Percentiles rank a stretch among this genome's conserved stretches.
These are phyloP conservation scores for Colletotrichum chrysophilum DNA, from an alignment of 2,329 filamentous ascomycete genomes.

Conservation along the genomic window DNA sequence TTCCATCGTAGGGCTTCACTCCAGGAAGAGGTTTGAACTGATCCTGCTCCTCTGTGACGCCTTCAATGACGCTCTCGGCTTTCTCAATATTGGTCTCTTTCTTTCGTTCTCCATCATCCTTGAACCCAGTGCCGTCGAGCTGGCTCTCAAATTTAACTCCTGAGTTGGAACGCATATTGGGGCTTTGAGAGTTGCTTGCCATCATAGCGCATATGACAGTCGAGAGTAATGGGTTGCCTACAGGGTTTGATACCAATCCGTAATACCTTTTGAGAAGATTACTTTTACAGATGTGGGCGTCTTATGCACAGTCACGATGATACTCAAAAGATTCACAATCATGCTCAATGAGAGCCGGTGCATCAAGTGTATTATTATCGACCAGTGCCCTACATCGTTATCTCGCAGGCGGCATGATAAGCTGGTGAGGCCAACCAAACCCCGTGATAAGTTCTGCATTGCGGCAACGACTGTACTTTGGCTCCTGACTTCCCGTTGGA, in stretches of 20 bases:
- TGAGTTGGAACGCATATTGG: background rate
- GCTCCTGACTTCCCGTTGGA: background rate
- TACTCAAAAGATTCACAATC: background rate
- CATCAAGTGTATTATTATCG: background rate
- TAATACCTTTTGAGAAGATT: background rate
- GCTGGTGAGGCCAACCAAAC: background rate
- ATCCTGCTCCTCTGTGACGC: background rate
- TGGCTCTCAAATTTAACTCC: background rate
- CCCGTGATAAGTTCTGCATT: background rate
- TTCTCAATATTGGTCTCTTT: background rate
- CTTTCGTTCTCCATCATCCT: background rate
- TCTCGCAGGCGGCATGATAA: background rate
- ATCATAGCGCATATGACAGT: background rate
- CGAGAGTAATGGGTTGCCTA: accelerated
- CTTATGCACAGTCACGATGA: background rate
- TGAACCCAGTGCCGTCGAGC: background rate
- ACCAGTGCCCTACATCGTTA: background rate
- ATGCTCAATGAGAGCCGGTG: background rate
- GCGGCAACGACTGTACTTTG: background rate
- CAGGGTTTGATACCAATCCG: background rate
- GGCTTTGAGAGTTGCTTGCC: background rate
- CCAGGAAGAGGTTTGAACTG: background rate
- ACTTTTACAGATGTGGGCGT: background rate
- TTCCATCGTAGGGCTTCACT: background rate
- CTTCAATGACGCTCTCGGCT: background rate